Evolutionary conservation across 2,329 filamentous ascomycete genomes (phyloP).

Genomic region (Diplodia intermedia): DNA sequence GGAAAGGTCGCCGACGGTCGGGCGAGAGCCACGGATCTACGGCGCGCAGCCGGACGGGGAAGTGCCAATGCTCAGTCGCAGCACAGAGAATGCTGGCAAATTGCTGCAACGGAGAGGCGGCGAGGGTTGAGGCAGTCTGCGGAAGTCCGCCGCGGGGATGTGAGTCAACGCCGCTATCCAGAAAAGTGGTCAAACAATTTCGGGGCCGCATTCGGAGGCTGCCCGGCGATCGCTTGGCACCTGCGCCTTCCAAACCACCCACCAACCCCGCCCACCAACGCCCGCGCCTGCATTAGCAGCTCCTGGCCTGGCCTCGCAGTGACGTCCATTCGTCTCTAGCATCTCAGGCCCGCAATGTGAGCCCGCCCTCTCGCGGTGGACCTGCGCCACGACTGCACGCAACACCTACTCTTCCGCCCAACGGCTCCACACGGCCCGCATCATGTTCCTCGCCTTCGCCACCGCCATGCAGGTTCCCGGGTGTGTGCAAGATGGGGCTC

Average conservation of each 20-base stretch:
- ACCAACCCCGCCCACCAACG: background rate
- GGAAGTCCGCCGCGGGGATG: background rate
- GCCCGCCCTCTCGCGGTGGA: background rate
- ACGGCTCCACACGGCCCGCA: too few relatives aligned
- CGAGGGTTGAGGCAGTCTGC: background rate
- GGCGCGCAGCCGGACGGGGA: conserved; percentile 21
- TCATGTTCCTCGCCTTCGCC: too few relatives aligned
- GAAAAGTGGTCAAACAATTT: conserved; percentile 27
- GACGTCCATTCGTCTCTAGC: background rate
- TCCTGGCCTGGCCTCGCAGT: background rate
- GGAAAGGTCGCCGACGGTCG: background rate
- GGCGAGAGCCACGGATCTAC: background rate
- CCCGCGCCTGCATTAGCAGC: conserved; percentile 4
- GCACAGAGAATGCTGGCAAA: background rate
- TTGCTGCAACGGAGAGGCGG: background rate
- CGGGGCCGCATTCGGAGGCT: conserved; percentile 24
- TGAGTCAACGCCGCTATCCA: conserved; percentile 28
- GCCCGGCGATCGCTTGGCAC: conserved; percentile 10
- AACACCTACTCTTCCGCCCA: too few relatives aligned
- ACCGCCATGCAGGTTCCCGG: too few relatives aligned
- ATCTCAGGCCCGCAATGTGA: background rate
- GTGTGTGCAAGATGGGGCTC: too few relatives aligned
- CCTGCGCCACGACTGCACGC: too few relatives aligned
- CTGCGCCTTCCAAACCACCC: background rate
- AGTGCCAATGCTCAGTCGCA: conserved; percentile 6